Percentiles rank a stretch among this genome's conserved stretches.
Evolutionary conservation across 768 basidiomycete species (phyloP).

Genomic region (Termitomyces sp.): DNA sequence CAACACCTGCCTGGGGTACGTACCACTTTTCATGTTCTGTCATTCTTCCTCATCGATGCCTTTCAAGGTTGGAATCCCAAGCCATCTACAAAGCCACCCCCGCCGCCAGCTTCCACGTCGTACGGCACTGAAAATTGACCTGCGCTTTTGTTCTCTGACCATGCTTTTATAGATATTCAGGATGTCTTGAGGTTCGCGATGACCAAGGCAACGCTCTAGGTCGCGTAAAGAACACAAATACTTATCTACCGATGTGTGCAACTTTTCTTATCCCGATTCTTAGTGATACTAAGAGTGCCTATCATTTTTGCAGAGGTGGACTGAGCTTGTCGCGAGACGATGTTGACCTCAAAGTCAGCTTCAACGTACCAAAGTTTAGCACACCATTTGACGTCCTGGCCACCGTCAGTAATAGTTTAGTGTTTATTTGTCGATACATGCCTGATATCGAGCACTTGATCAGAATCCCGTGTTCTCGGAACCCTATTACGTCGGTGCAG

Average conservation of each 20-base stretch:
- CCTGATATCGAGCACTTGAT: neutral
- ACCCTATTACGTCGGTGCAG: slow-evolving; percentile 35
- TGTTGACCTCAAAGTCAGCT: slow-evolving; percentile 26
- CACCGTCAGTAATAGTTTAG: slow-evolving; percentile 25
- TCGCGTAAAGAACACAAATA: slow-evolving; percentile 28
- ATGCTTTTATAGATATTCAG: slow-evolving; percentile 20
- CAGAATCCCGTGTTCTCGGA: slow-evolving; percentile 36
- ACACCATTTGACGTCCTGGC: slow-evolving; percentile 28
- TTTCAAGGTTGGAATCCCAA: slow-evolving; percentile 15
- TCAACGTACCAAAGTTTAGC: slow-evolving; percentile 20
- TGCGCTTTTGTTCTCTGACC: slow-evolving; percentile 1
- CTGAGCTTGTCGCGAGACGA: slow-evolving; percentile 25
- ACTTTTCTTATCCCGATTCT: neutral
- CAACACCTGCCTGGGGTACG: slow-evolving; percentile 24
- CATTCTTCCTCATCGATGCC: neutral
- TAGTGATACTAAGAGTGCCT: neutral
- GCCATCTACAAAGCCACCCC: slow-evolving; percentile 15
- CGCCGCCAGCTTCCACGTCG: slow-evolving; percentile 22
- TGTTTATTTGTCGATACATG: neutral
- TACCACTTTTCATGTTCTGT: neutral
- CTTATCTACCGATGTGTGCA: slow-evolving; percentile 19
- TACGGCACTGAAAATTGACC: slow-evolving; percentile 9
- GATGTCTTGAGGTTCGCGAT: slow-evolving; percentile 32
- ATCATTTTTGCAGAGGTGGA: slow-evolving; percentile 25
- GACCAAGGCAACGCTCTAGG: slow-evolving; percentile 25